Percentiles rank a stretch among this genome's conserved stretches.
These are phyloP conservation scores for Talaromyces piceae DNA, from an alignment of 2,329 filamentous ascomycete genomes.

Conservation along the genomic window DNA sequence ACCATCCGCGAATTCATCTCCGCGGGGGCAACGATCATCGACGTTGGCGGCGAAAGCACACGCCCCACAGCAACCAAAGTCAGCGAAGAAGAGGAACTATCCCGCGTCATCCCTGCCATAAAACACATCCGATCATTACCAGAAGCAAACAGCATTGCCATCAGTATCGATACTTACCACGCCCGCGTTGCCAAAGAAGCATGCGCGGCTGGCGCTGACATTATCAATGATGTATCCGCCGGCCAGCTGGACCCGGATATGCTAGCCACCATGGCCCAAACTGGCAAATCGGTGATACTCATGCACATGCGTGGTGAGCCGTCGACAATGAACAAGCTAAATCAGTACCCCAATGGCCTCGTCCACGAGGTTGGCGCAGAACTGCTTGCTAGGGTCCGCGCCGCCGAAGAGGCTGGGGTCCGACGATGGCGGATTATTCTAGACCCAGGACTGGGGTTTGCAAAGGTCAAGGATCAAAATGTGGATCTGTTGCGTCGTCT, in stretches of 20 bases:
- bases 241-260: constrained; percentile 72
- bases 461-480: constrained; percentile 76
- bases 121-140: constrained; percentile 61
- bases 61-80: constrained; percentile 67
- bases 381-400: constrained; percentile 60
- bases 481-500: constrained; percentile 66
- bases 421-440: constrained; percentile 90
- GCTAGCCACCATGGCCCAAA: constrained; percentile 68
- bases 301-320: constrained; percentile 95
- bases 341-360: constrained; percentile 62
- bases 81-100: constrained; percentile 63
- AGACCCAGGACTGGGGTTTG: constrained; percentile 90
- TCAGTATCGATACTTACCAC: constrained; percentile 91
- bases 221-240: constrained; percentile 91
- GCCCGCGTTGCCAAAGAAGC: constrained; percentile 72
- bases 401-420: constrained; percentile 74
- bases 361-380: constrained; percentile 59
- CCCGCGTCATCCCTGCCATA: constrained; percentile 74
- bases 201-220: constrained; percentile 71
- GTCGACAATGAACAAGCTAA: constrained; percentile 66
- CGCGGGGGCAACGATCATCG: constrained; percentile 73
- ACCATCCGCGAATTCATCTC: constrained; percentile 57
- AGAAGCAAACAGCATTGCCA: constrained; percentile 55
- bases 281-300: constrained; percentile 71
- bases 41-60: constrained; percentile 90